phyloP scores from a whole-genome alignment of 2,329 filamentous ascomycete genomes.

The Alternaria sp. region DNA sequence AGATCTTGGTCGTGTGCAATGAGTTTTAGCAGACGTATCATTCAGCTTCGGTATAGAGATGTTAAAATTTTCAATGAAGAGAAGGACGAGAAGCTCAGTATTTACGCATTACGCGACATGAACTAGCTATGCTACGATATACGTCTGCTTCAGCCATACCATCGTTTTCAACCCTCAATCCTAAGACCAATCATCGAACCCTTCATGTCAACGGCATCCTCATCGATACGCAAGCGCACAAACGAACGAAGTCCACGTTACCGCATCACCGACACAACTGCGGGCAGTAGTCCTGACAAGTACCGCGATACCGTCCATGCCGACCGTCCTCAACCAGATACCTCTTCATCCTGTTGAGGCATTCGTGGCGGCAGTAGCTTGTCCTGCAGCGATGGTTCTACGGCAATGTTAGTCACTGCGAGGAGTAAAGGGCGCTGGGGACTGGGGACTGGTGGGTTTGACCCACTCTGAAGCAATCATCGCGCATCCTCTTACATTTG shows the following conservation, averaged over 20 bases:
- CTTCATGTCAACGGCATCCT: not conserved
- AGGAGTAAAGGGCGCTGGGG: not conserved
- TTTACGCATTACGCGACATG: not conserved
- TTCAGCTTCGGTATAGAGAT: not conserved
- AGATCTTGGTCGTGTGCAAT: not conserved
- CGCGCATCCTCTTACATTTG: not conserved
- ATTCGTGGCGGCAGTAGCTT: not conserved
- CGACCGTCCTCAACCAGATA: not conserved
- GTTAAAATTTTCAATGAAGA: not conserved
- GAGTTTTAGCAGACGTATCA: too few species aligned
- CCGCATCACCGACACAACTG: not conserved
- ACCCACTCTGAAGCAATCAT: not conserved
- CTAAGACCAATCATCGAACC: not conserved
- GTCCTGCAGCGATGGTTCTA: not conserved
- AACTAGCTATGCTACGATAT: not conserved
- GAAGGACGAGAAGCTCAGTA: not conserved
- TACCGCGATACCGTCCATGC: not conserved
- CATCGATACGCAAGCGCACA: not conserved
- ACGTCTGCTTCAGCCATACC: not conserved
- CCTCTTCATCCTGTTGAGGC: not conserved
- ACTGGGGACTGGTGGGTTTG: not conserved
- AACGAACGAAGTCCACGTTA: fast-evolving
- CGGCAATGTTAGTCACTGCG: not conserved
- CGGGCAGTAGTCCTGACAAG: not conserved
- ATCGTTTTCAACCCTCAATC: not conserved